These are phyloP conservation scores for Chaetomium olivaceum DNA, from an alignment of 2,329 filamentous ascomycete species.

Conservation along the genomic window DNA sequence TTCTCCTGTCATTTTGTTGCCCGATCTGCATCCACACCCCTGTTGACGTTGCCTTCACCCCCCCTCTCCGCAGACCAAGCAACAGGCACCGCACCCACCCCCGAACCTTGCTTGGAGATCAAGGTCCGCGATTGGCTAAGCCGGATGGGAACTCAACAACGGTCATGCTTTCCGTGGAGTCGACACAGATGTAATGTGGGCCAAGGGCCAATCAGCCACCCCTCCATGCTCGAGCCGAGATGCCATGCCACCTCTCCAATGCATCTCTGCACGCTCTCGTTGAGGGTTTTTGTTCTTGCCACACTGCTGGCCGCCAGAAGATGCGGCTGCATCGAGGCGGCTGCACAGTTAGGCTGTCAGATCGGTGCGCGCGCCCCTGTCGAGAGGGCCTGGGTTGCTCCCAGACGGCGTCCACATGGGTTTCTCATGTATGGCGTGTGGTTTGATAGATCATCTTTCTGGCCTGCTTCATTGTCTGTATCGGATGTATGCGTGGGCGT, in stretches of 20 bases:
- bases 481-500: slow-evolving; percentile 35
- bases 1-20: slow-evolving; percentile 30
- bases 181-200: slow-evolving; percentile 47
- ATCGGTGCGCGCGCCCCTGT: slow-evolving; percentile 20
- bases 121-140: slow-evolving; percentile 40
- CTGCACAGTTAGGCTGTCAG: slow-evolving; percentile 17
- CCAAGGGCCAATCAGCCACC: slow-evolving; percentile 46
- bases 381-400: slow-evolving; percentile 15
- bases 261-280: slow-evolving; percentile 34
- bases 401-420: slow-evolving; percentile 13
- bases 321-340: slow-evolving; percentile 18
- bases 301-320: slow-evolving; percentile 13
- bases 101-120: slow-evolving; percentile 10
- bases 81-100: slow-evolving; percentile 28
- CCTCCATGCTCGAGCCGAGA: slow-evolving; percentile 45
- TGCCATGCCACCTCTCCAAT: slow-evolving; percentile 39
- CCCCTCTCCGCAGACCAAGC: slow-evolving; percentile 25
- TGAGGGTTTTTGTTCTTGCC: slow-evolving; percentile 17
- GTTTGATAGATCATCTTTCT: slow-evolving; percentile 33
- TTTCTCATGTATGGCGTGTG: slow-evolving; percentile 18
- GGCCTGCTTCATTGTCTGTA: slow-evolving; percentile 27
- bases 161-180: slow-evolving; percentile 55
- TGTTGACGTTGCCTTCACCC: slow-evolving; percentile 10
- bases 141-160: slow-evolving; percentile 46
- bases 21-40: slow-evolving; percentile 30